Percentiles rank a stretch among this genome's conserved stretches.
Conservation (phyloP, 106 monocot genomes). For the Dendrobium nobile region DNA sequence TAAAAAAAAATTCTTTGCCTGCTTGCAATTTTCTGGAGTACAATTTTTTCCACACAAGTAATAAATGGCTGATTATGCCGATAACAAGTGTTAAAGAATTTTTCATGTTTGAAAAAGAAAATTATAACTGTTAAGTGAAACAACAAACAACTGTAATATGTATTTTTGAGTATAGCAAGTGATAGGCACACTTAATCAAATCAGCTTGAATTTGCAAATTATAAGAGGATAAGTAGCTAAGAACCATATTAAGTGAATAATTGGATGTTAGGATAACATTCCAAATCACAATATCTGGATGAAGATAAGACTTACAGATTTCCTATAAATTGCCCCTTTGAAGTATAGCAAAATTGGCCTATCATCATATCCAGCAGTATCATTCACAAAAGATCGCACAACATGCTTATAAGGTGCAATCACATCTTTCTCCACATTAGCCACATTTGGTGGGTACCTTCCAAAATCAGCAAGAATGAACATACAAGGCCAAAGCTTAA, state of each 20-base stretch:
- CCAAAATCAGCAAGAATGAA: slow-evolving; percentile 85
- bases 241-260: no score
- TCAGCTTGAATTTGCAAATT: background rate
- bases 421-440: slow-evolving; percentile 79
- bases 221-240: background rate
- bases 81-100: no score
- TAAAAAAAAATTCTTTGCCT: no score
- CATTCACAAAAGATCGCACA: slow-evolving; percentile 42
- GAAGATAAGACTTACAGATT: slow-evolving; percentile 57
- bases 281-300: background rate
- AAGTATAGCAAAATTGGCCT: slow-evolving; percentile 70
- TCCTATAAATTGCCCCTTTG: slow-evolving; percentile 85
- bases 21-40: no score
- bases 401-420: slow-evolving; percentile 81
- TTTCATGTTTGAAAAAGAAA: no score
- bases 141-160: no score
- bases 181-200: background rate
- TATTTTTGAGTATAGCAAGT: no score
- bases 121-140: no score
- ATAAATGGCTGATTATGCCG: no score
- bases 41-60: no score
- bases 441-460: slow-evolving; percentile 59
- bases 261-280: background rate
- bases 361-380: slow-evolving; percentile 47
- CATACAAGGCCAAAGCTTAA: slow-evolving; percentile 58